These are phyloP conservation scores for Phytophthora capsici DNA, from an alignment of 352 stramenopile genomes.

Conservation along the genomic window DNA sequence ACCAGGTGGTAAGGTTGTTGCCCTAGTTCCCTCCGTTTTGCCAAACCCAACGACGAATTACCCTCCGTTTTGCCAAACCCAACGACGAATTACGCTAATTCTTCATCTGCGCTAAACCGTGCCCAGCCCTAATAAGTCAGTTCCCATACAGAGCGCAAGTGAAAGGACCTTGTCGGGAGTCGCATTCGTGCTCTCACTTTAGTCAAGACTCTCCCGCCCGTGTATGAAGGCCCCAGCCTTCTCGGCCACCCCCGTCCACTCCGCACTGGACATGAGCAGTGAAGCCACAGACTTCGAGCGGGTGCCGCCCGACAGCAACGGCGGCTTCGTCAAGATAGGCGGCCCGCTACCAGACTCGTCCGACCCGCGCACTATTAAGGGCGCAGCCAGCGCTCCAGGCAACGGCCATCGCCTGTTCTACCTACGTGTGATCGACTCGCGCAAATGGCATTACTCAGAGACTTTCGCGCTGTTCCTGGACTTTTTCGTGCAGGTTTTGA, in stretches of 20 bases:
- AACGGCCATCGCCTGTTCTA: slow-evolving; percentile 81
- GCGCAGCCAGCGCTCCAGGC: slow-evolving; percentile 35
- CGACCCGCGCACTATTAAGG: slow-evolving; percentile 76
- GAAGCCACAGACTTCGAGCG: slow-evolving; percentile 67
- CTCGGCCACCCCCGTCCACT: slow-evolving; percentile 30
- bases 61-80: neutral
- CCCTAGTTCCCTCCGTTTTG: slow-evolving; percentile 10
- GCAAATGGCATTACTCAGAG: slow-evolving; percentile 90
- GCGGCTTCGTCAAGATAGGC: slow-evolving; percentile 84
- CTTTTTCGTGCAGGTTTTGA: slow-evolving; percentile 85
- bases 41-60: neutral
- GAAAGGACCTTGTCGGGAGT: slow-evolving; percentile 3
- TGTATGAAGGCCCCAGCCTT: slow-evolving; percentile 39
- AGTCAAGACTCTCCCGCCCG: slow-evolving; percentile 6
- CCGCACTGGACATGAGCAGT: slow-evolving; percentile 43
- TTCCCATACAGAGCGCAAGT: slow-evolving; percentile 32
- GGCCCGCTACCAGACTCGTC: slow-evolving; percentile 71
- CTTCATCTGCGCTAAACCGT: slow-evolving; percentile 2
- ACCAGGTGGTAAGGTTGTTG: slow-evolving; percentile 18
- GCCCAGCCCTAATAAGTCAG: slow-evolving; percentile 27
- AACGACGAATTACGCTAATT: slow-evolving; percentile 7
- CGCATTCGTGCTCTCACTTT: slow-evolving; percentile 21
- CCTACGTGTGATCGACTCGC: slow-evolving; percentile 85
- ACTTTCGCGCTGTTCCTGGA: slow-evolving; percentile 87
- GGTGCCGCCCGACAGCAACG: slow-evolving; percentile 44